phyloP scores from a whole-genome alignment of 1,139 yeast species.

The Zygoascus sp. region DNA sequence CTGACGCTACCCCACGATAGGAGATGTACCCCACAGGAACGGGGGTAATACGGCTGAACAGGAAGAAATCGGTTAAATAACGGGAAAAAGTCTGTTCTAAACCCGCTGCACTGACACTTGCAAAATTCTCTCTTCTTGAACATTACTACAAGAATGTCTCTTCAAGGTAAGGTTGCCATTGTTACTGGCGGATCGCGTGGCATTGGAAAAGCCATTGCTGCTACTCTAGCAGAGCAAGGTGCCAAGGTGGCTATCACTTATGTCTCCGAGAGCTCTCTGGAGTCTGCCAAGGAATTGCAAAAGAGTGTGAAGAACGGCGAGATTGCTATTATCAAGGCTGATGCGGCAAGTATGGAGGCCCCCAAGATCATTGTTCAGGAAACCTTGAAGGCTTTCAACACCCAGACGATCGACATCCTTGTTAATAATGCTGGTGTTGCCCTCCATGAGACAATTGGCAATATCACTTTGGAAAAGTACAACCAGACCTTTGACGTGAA shows the following conservation, averaged over 20 bases:
- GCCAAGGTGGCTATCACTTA: slow-evolving; percentile 28
- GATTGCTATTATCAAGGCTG: slow-evolving; percentile 23
- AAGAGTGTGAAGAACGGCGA: not conserved
- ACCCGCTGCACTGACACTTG: not conserved
- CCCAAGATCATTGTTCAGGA: slow-evolving; percentile 14
- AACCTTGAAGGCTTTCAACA: slow-evolving; percentile 6
- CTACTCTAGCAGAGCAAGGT: slow-evolving; percentile 30
- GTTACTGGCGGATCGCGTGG: slow-evolving; percentile 41
- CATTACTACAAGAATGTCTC: too few relatives aligned
- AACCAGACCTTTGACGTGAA: slow-evolving; percentile 22
- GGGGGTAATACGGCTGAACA: not conserved
- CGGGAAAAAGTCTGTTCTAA: not conserved
- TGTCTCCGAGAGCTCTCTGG: slow-evolving; percentile 13
- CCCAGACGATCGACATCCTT: slow-evolving; percentile 11
- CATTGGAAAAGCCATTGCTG: slow-evolving; percentile 38
- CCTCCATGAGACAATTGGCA: slow-evolving; percentile 13
- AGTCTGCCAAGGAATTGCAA: slow-evolving; percentile 1
- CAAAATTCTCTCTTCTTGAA: too few relatives aligned
- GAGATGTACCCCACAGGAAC: not conserved
- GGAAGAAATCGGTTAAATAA: not conserved
- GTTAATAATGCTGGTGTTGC: slow-evolving; percentile 18
- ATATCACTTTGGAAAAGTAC: slow-evolving; percentile 19
- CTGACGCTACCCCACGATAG: not conserved
- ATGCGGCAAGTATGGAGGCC: slow-evolving; percentile 25
- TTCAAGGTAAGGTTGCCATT: slow-evolving; percentile 24